phyloP scores from a whole-genome alignment of 305 asterid genomes.

The Rubia balearica region DNA sequence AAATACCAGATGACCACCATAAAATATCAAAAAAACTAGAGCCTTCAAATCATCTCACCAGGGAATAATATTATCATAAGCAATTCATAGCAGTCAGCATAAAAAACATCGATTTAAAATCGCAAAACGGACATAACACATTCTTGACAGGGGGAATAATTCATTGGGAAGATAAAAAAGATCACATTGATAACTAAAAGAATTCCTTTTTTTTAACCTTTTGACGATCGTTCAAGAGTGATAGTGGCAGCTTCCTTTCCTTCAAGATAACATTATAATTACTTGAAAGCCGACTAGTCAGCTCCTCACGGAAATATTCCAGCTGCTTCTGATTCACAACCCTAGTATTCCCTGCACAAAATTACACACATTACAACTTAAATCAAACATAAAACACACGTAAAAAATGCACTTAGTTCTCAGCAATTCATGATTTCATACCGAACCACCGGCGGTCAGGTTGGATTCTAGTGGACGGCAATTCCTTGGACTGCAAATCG shows the following conservation, averaged over 20 bases:
- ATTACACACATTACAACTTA: background rate
- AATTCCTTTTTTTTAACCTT: conserved; percentile 46
- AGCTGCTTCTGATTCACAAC: conserved; percentile 82
- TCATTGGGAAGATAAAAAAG: background rate
- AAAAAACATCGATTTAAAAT: background rate
- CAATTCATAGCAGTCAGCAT: too few relatives aligned
- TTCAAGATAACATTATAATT: conserved; percentile 74
- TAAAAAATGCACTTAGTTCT: background rate
- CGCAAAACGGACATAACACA: background rate
- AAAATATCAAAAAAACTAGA: background rate
- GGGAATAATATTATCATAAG: background rate
- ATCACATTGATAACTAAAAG: background rate
- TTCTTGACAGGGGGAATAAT: background rate
- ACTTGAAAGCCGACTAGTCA: conserved; percentile 63
- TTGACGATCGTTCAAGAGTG: conserved; percentile 77
- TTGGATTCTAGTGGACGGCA: conserved; percentile 77
- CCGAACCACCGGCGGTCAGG: conserved; percentile 93
- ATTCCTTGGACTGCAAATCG: conserved; percentile 74
- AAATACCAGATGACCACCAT: too few relatives aligned
- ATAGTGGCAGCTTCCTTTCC: conserved; percentile 81
- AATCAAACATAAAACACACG: background rate
- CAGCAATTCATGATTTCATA: conserved; percentile 21
- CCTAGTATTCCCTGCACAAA: conserved; percentile 60
- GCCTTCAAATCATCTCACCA: background rate
- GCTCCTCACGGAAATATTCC: conserved; percentile 79